Base-by-base conservation (phyloP, 2,329 filamentous ascomycete species). In the Botrytis deweyae region DNA sequence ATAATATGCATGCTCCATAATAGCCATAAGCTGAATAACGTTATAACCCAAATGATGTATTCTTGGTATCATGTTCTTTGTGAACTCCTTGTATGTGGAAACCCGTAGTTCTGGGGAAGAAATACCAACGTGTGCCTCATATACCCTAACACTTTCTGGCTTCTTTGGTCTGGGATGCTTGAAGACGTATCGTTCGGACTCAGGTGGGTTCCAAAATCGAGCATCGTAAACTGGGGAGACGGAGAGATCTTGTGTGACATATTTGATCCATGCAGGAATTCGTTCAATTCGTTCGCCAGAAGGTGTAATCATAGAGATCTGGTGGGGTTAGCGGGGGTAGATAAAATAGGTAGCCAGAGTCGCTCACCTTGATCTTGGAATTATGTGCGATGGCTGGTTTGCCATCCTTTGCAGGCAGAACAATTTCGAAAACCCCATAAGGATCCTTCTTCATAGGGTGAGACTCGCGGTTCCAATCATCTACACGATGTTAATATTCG, bases 1-100 rank as follows among this genome's bases (percentile, higher is more conserved):
- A 82, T 99, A 99, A 87, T 99, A 99, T 68, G 96, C 96, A 84
- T 99, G 96, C 82, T 99, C 96, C 95, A 99, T 99, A 81, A 99
- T 88, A 64, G 96, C 96, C 96, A 99, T 99, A 76, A 99, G 87
- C 82, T 99, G 96, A 78, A 99, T 98, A 72, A 95, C 93, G 81
- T 99, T 98, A 86, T 99, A 99, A 59, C 95, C 96, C 62, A 98
- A 86, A 76, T 90, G 86, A 81, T 95, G 92, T 84, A 99, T 98
- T 74, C 95, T 90, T 25, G 95, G 95, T 12, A 99, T 88, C 88
- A 97, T 94, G 82, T 93, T 94, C 80, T 91, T 87, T 3, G 95
- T 98, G 82, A 99, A 99, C 84, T 99, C 95, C 83, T 98, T 97
- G 88, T 97, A 99, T 10, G 94, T 97, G 4, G 96, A 90, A 58